phyloP scores from a whole-genome alignment of 192 early-diverging fungal genomes.

The Cladochytrium replicatum region DNA sequence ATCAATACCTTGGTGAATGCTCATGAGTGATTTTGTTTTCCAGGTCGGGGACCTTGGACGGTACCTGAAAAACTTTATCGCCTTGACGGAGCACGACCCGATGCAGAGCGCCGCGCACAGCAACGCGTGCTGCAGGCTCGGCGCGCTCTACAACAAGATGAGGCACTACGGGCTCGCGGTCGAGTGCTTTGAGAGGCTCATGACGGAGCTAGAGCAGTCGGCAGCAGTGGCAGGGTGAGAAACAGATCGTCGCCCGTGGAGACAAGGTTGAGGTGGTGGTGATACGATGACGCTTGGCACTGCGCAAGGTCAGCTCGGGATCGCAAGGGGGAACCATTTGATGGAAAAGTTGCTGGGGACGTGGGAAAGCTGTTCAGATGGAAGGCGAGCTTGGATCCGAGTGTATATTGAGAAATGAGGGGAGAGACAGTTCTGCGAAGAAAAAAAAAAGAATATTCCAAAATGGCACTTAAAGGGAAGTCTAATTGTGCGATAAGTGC shows the following conservation, averaged over 20 bases:
- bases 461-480: no score
- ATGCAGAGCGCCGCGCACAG: constrained; percentile 22
- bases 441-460: no score
- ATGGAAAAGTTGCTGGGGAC: constrained; percentile 34
- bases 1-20: no score
- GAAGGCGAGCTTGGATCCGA: no score
- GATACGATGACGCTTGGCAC: constrained; percentile 8
- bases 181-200: constrained; percentile 26
- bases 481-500: no score
- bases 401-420: no score
- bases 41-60: no score
- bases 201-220: not conserved
- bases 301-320: constrained; percentile 34
- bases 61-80: constrained; percentile 26
- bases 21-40: no score
- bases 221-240: not conserved
- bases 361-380: no score
- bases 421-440: no score
- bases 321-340: constrained; percentile 31
- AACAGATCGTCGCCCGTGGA: not conserved
- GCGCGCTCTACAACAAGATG: constrained; percentile 30
- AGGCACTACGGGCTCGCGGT: constrained; percentile 29
- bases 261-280: not conserved
- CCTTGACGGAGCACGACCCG: constrained; percentile 18
- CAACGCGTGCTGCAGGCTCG: constrained; percentile 40